Conservation (phyloP, 208 protist species). For the Acanthamoeba royreba region DNA sequence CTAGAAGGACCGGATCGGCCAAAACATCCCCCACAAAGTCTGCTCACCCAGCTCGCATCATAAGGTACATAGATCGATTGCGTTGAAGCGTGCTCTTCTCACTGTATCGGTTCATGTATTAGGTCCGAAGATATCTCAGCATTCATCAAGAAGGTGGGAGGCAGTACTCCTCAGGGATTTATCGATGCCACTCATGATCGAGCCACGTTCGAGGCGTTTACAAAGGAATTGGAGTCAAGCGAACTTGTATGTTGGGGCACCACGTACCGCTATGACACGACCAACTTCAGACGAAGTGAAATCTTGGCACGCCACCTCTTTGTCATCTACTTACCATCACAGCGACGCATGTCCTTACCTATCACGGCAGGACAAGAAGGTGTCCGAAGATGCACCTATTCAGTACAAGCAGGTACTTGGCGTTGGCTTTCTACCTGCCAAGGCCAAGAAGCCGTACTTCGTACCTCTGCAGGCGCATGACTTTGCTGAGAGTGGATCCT, state of each 20-base stretch:
- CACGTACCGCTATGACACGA: not conserved
- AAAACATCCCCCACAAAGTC: too few species aligned
- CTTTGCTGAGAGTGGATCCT: too few species aligned
- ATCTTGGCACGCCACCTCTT: too few species aligned
- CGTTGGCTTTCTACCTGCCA: not conserved
- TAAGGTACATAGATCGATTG: too few species aligned
- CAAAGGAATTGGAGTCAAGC: not conserved
- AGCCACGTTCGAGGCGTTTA: not conserved
- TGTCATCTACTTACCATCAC: too few species aligned
- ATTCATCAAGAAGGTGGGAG: not conserved
- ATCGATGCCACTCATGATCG: not conserved
- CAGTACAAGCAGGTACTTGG: conserved; percentile 24
- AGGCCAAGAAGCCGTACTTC: not conserved
- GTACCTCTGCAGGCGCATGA: not conserved
- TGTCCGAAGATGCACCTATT: not conserved
- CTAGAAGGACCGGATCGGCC: too few species aligned
- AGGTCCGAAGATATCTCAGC: not conserved
- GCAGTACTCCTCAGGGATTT: not conserved
- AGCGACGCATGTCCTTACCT: too few species aligned
- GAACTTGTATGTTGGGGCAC: conserved; percentile 13
- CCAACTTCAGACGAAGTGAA: not conserved
- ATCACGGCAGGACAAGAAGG: not conserved
- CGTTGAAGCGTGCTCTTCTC: too few species aligned
- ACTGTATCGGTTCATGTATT: too few species aligned
- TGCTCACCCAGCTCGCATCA: not conserved